A percentile compares a stretch with the other conserved stretches of the same genome.
phyloP scores from a whole-genome alignment of 1,139 yeast species.

The Maudiozyma humilis region DNA sequence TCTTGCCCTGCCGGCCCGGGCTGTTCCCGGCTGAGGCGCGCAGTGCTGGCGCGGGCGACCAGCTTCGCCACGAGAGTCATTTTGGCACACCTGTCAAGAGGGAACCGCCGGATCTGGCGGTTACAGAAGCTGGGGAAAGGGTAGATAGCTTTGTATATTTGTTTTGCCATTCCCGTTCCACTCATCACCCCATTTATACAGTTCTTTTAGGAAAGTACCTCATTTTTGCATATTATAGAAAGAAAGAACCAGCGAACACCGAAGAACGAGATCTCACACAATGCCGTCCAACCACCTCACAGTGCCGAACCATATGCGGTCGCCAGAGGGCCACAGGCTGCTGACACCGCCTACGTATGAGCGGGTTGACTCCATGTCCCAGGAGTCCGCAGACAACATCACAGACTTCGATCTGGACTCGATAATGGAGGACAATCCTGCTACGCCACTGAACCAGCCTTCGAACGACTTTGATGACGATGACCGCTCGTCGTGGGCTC shows the following conservation, averaged over 20 bases:
- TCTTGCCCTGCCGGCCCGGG: no score
- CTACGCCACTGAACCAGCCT: background rate
- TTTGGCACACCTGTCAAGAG: background rate
- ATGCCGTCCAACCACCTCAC: background rate
- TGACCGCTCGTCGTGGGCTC: background rate
- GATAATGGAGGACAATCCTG: background rate
- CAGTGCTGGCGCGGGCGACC: no score
- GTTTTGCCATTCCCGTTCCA: no score
- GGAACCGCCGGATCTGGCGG: no score
- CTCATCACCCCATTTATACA: no score
- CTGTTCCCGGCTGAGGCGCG: background rate
- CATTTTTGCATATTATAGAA: background rate
- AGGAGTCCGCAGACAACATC: background rate
- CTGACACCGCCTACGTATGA: conserved; percentile 3
- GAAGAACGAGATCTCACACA: background rate
- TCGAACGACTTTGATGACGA: background rate
- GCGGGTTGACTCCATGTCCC: conserved; percentile 1
- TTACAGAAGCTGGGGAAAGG: no score
- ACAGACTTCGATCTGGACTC: conserved; percentile 6
- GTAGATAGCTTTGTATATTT: no score
- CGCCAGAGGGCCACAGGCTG: background rate
- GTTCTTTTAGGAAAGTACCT: no score
- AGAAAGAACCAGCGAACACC: background rate
- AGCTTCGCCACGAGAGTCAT: background rate
- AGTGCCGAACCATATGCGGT: background rate